phyloP scores from a whole-genome alignment of 148 eudicot genomes.

The Camellia granthamiana region DNA sequence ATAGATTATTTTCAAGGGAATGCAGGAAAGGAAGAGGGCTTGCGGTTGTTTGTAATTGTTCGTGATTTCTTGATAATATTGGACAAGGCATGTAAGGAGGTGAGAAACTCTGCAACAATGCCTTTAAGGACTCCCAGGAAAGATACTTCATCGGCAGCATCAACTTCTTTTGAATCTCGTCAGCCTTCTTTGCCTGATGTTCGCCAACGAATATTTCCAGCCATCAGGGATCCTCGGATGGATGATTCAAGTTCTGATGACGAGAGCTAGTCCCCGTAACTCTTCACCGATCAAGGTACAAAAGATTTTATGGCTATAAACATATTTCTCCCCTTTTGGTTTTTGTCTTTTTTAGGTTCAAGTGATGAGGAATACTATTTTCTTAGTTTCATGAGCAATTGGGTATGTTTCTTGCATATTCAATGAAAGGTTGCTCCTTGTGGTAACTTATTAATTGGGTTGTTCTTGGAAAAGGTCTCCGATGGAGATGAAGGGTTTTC shows the following conservation, averaged over 20 bases:
- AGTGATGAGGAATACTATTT: background rate
- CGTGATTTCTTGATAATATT: slow-evolving; percentile 66
- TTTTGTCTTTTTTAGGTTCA: background rate
- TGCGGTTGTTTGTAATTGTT: slow-evolving; percentile 63
- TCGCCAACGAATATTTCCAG: slow-evolving; percentile 46
- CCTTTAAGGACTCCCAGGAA: slow-evolving; percentile 17
- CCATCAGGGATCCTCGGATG: slow-evolving; percentile 38
- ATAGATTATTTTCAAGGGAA: slow-evolving; percentile 84
- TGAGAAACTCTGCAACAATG: slow-evolving; percentile 28
- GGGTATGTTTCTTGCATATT: background rate
- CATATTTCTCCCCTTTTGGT: background rate
- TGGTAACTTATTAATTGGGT: background rate
- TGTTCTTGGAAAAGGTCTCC: background rate
- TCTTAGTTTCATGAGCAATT: background rate
- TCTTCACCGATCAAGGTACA: slow-evolving; percentile 1
- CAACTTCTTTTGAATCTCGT: slow-evolving; percentile 29
- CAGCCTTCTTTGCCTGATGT: slow-evolving; percentile 30
- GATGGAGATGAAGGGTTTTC: background rate
- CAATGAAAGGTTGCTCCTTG: background rate
- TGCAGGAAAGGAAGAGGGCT: slow-evolving; percentile 69
- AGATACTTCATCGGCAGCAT: slow-evolving; percentile 25
- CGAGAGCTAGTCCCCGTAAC: slow-evolving; percentile 25
- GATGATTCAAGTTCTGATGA: slow-evolving; percentile 48
- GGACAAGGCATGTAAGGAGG: slow-evolving; percentile 64
- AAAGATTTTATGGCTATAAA: background rate